Conservation (phyloP, 495 filamentous ascomycete genomes). For the Daldinia concentrica region DNA sequence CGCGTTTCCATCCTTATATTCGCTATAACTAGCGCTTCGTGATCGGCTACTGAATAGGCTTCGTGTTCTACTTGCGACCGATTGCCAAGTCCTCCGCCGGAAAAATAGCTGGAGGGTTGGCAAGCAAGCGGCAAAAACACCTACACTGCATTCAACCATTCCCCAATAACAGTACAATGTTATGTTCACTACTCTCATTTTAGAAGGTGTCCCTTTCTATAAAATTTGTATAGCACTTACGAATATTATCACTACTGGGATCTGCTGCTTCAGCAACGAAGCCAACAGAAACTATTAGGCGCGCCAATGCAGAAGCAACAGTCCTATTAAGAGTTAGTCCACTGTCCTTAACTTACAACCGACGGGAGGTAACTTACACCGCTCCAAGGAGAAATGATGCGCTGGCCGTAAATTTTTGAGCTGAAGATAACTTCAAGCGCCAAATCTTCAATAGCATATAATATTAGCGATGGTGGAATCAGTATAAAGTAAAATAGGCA, state of each 20-base stretch:
- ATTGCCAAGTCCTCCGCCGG: neutral
- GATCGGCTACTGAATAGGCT: neutral
- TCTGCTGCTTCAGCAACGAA: slow-evolving; percentile 12
- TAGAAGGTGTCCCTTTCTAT: neutral
- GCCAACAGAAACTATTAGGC: slow-evolving; percentile 18
- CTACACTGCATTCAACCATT: slow-evolving; percentile 37
- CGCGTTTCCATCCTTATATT: neutral
- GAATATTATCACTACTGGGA: slow-evolving; percentile 33
- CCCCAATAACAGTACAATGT: slow-evolving; percentile 43
- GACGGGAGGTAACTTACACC: slow-evolving; percentile 21
- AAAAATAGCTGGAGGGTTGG: slow-evolving; percentile 35
- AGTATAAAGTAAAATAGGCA: neutral
- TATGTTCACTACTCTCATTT: slow-evolving; percentile 23
- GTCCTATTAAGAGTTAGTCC: slow-evolving; percentile 18
- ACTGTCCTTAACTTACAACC: neutral
- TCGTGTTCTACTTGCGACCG: neutral
- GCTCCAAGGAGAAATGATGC: slow-evolving; percentile 41
- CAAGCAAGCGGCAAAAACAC: slow-evolving; percentile 34
- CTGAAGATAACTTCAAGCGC: slow-evolving; percentile 31
- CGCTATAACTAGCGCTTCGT: neutral
- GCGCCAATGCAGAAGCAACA: slow-evolving; percentile 34
- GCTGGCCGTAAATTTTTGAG: slow-evolving; percentile 33
- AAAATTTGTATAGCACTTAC: slow-evolving; percentile 16
- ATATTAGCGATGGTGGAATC: neutral
- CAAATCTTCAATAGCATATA: slow-evolving; percentile 33